Evolutionary conservation across 1,284 basidiomycete species (phyloP).

Genomic region (Abortiporus biennis): DNA sequence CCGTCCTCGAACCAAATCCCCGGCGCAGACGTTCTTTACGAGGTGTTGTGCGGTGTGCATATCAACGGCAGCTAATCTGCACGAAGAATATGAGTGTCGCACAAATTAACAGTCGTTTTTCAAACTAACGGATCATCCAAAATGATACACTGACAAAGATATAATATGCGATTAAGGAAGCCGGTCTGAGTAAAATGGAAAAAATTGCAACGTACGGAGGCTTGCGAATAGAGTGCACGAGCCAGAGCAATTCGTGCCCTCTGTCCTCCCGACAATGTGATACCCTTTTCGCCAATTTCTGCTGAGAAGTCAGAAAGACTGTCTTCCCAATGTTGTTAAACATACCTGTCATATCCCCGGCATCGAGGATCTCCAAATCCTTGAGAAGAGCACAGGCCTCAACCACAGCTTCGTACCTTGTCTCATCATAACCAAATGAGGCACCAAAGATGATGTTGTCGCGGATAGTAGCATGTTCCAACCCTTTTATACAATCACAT

Average conservation of each 20-base stretch:
- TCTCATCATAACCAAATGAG: slow-evolving; percentile 55
- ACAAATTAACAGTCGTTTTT: background rate
- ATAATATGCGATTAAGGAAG: slow-evolving; percentile 5
- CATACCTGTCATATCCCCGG: slow-evolving; percentile 75
- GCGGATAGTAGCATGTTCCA: slow-evolving; percentile 71
- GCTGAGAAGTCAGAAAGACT: slow-evolving; percentile 6
- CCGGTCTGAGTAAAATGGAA: background rate
- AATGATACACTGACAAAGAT: slow-evolving; percentile 50
- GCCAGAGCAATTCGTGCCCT: slow-evolving; percentile 72
- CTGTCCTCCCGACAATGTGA: slow-evolving; percentile 76
- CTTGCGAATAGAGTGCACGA: slow-evolving; percentile 59
- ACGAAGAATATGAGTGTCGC: slow-evolving; percentile 2
- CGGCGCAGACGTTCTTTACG: slow-evolving; percentile 56
- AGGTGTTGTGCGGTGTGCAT: slow-evolving; percentile 82
- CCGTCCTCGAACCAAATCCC: slow-evolving; percentile 55
- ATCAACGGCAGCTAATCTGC: slow-evolving; percentile 80
- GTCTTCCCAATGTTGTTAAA: background rate
- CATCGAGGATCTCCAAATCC: slow-evolving; percentile 74
- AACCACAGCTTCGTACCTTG: slow-evolving; percentile 67
- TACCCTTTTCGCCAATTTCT: slow-evolving; percentile 81
- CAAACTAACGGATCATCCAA: slow-evolving; percentile 75
- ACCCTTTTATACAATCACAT: slow-evolving; percentile 32
- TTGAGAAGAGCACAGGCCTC: slow-evolving; percentile 75
- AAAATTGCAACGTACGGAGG: slow-evolving; percentile 36
- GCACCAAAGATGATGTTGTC: slow-evolving; percentile 83